Evolutionary conservation across 2,329 filamentous ascomycete genomes (phyloP).

Genomic region (Triangularia verruculosa): DNA sequence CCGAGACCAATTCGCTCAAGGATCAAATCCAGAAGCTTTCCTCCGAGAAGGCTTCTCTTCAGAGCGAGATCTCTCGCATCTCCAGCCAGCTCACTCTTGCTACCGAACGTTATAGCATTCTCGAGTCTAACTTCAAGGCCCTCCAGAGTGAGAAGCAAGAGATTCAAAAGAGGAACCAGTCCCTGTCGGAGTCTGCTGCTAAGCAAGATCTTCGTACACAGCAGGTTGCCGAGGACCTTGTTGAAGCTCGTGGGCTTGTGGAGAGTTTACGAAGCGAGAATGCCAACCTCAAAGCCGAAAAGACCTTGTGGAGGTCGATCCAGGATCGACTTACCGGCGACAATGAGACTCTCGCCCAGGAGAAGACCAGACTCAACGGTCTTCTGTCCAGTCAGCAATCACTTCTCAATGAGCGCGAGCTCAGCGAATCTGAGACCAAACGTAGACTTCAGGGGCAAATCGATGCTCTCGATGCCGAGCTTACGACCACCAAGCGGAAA

Average conservation of each 20-base stretch:
- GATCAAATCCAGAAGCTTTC: conserved; percentile 80
- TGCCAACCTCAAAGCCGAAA: conserved; percentile 90
- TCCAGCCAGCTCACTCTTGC: conserved; percentile 80
- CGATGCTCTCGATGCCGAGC: conserved; percentile 75
- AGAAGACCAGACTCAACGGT: conserved; percentile 78
- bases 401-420: conserved; percentile 86
- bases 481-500: conserved; percentile 76
- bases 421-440: conserved; percentile 75
- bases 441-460: conserved; percentile 75
- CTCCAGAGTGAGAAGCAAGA: conserved; percentile 82
- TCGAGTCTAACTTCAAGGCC: conserved; percentile 82
- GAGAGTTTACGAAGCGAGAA: conserved; percentile 90
- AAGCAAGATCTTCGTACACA: conserved; percentile 89
- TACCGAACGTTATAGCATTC: conserved; percentile 80
- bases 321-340: conserved; percentile 85
- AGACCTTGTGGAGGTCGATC: conserved; percentile 90
- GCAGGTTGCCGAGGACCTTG: conserved; percentile 87
- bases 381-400: conserved; percentile 82
- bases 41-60: conserved; percentile 75
- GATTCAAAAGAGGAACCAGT: conserved; percentile 76
- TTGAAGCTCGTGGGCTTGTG: conserved; percentile 76
- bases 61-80: conserved; percentile 76
- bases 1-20: conserved; percentile 77
- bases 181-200: conserved; percentile 75
- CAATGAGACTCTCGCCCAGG: conserved; percentile 79